Evolutionary conservation across 139 green algal species (phyloP), one percentile per base, ranked within the genome.

Genomic region (Tetradesmus obliquus): DNA sequence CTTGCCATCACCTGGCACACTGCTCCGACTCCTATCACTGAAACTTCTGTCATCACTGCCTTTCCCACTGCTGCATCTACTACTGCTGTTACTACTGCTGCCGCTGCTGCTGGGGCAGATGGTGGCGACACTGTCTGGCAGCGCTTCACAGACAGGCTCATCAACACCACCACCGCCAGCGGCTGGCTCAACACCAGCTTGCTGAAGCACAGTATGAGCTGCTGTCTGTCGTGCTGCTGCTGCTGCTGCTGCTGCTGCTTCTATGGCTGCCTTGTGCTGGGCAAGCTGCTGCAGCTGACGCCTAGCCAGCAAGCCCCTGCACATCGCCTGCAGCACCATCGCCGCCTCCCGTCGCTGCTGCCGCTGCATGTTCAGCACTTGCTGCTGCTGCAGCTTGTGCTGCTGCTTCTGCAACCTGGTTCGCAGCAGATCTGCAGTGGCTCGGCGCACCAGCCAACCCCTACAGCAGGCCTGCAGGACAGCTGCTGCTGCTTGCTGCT

Each of bases 261-360:
- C 6, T 51, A n/a, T 53, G 7, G 74, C 7, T 5, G 3, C 74
- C 17, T 3, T 6, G 7, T 24, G 17, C 0, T 76, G 5, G 3
- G 66, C 66, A n/a, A 76, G 66, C 66, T 76, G 76, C 76, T 82
- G 76, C n/a, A 82, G 76, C 76, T 53, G 76, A 0, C 76, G 76
- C 76, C 76, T 51, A 51, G 76, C 76, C 76, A 82, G 76, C 76
- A 22, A 55, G 24, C 66, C 74, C 74, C n/a, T 82, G 74, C 74
- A 51, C n/a, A 82, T 3, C 24, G 79, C 32, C 79, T 84, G 32
- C 32, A 84, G 32, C 3, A 51, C 79, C 58, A 51, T 9, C 32
- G 45, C 79, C 45, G 79, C 79, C 51, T 90, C 86, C 20, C 58
- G 86, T 53, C 57, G 69, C 86, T 84, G 86, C 71, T 90, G 86